Evolutionary conservation across 768 basidiomycete genomes (phyloP).

Genomic region (Trametes punicea): DNA sequence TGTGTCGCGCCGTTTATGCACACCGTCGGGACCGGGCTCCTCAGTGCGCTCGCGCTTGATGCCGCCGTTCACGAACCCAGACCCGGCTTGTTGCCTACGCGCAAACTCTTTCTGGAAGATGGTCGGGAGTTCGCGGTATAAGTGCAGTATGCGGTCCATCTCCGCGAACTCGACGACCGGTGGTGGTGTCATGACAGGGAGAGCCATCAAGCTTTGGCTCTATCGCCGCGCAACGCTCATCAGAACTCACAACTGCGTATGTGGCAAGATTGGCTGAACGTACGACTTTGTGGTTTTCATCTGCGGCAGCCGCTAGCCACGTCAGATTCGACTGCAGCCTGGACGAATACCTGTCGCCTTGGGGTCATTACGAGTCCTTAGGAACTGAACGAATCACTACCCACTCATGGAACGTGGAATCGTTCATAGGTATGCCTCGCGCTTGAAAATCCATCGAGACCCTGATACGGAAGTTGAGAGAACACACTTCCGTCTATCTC

Average conservation of each 20-base stretch:
- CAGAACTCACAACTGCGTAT: slow-evolving; percentile 9
- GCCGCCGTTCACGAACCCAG: slow-evolving; percentile 16
- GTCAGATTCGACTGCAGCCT: slow-evolving; percentile 69
- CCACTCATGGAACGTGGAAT: slow-evolving; percentile 56
- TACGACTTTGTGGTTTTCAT: slow-evolving; percentile 50
- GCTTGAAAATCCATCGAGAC: slow-evolving; percentile 59
- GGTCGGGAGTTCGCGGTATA: slow-evolving; percentile 58
- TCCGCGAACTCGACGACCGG: slow-evolving; percentile 48
- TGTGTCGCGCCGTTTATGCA: slow-evolving; percentile 65
- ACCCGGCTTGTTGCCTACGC: slow-evolving; percentile 22
- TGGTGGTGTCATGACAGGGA: slow-evolving; percentile 58
- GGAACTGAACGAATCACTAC: slow-evolving; percentile 27
- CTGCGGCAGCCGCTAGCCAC: slow-evolving; percentile 69
- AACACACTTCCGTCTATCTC: not conserved
- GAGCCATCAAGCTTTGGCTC: slow-evolving; percentile 32
- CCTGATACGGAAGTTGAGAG: slow-evolving; percentile 34
- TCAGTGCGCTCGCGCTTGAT: slow-evolving; percentile 65
- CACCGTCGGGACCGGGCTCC: slow-evolving; percentile 39
- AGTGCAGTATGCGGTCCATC: slow-evolving; percentile 58
- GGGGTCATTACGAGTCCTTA: not conserved
- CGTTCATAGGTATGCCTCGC: slow-evolving; percentile 44
- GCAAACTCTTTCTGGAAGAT: slow-evolving; percentile 52
- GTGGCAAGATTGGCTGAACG: slow-evolving; percentile 3
- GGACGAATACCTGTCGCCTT: slow-evolving; percentile 45
- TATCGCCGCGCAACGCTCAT: not conserved